Base-by-base conservation (phyloP, 345 rosid species). In the Isatis tinctoria region DNA sequence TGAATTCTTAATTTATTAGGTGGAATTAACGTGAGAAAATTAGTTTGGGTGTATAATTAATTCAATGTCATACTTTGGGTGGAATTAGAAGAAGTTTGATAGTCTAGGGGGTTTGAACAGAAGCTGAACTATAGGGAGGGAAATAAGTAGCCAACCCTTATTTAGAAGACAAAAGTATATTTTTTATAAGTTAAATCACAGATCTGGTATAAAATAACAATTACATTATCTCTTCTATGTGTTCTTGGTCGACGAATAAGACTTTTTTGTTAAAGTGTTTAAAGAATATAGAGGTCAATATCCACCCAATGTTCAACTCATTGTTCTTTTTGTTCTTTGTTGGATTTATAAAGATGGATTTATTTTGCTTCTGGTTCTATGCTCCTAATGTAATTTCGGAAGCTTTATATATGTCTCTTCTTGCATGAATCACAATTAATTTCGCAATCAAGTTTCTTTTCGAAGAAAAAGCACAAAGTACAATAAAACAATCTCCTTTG, bases 401-500 rank as follows among this genome's bases (percentile, higher is more conserved):
- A 35, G 10, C 37, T 8, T 1, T 2, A 35, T 9, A 6, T 33
- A 32, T 35, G 37, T 35, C 8, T 8, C 2, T 30, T 35, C 8
- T 18, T 14, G 14, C 52, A 16, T 8, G 52, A 47, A 8, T 17
- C 53, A 20, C 53, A 18, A 18, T 26, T 48, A n/a, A n/a, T n/a
- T n/a, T n/a, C n/a, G n/a, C n/a, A n/a, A n/a, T n/a, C n/a, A n/a
- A n/a, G n/a, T n/a, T n/a, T n/a, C n/a, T n/a, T n/a, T n/a, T n/a
- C n/a, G n/a, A n/a, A n/a, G n/a, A n/a, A n/a, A 43, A 52, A 22
- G 3, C 32, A 37, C 28, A 47, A 27, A 47, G 13, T 6, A 20
- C 40, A 48, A 9, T 18, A 17, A 49, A 39, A 26, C 73, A 67
- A 68, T 67, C 66, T 67, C 69, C 53, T 20, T 10, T 49, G 28